phyloP scores from a whole-genome alignment of 352 stramenopile species.

The Phytopythium montanum region DNA sequence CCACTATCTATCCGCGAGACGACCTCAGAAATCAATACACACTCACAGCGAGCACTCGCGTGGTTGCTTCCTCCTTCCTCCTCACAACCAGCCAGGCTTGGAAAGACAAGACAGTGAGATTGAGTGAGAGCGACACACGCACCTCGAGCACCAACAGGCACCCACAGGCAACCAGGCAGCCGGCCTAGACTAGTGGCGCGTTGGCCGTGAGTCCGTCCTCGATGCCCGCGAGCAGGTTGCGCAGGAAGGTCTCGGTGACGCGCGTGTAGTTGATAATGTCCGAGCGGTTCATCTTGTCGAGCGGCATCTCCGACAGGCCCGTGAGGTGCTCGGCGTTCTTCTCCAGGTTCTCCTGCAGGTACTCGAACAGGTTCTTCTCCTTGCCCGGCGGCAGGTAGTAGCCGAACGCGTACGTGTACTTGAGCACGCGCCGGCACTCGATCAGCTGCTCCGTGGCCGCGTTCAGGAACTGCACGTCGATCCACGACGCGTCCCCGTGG shows the following conservation, averaged over 20 bases:
- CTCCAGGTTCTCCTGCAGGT: slow-evolving; percentile 93
- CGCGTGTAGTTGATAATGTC: slow-evolving; percentile 95
- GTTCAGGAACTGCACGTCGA: slow-evolving; percentile 99
- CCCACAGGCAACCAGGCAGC: neutral
- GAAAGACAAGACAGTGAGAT: neutral
- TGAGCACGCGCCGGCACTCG: slow-evolving; percentile 97
- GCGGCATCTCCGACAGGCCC: slow-evolving; percentile 87
- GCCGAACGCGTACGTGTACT: slow-evolving; percentile 97
- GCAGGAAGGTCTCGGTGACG: slow-evolving; percentile 91
- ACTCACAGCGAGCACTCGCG: neutral
- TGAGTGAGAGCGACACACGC: neutral
- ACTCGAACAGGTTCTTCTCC: slow-evolving; percentile 94
- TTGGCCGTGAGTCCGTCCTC: slow-evolving; percentile 84
- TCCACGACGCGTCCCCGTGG: slow-evolving; percentile 90
- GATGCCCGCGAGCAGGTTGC: slow-evolving; percentile 88
- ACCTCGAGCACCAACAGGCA: neutral
- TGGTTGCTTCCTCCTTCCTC: neutral
- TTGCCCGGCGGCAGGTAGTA: slow-evolving; percentile 91
- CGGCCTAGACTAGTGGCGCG: slow-evolving; percentile 25
- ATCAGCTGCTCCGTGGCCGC: slow-evolving; percentile 95
- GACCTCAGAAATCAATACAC: neutral
- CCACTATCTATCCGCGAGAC: slow-evolving; percentile 4
- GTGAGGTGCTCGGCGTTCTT: slow-evolving; percentile 93
- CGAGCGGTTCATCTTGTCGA: slow-evolving; percentile 91
- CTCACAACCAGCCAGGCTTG: neutral